phyloP scores from a whole-genome alignment of 768 basidiomycete genomes.

The Saitozyma sp. region DNA sequence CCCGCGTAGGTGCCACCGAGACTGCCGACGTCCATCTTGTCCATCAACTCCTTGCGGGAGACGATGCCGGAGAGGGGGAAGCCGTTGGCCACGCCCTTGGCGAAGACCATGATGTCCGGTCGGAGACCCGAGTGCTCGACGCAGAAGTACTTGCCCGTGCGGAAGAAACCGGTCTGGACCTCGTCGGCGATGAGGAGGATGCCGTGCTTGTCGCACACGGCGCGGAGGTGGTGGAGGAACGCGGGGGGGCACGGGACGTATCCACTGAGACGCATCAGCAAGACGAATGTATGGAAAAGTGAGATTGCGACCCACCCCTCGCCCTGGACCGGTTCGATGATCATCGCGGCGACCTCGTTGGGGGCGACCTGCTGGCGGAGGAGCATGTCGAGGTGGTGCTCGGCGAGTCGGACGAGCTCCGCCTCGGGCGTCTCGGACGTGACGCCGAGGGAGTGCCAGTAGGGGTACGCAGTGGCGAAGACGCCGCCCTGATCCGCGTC shows the following conservation, averaged over 20 bases:
- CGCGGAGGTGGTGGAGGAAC: conserved; percentile 76
- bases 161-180: conserved; percentile 79
- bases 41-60: conserved; percentile 75
- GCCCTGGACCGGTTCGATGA: conserved; percentile 89
- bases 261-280: conserved; percentile 64
- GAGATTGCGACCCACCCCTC: conserved; percentile 62
- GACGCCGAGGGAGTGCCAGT: conserved; percentile 81
- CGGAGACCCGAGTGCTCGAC: conserved; percentile 75
- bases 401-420: conserved; percentile 63
- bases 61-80: conserved; percentile 89
- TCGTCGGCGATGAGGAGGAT: conserved; percentile 65
- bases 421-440: conserved; percentile 61
- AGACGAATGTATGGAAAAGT: conserved; percentile 55
- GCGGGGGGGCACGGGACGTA: conserved; percentile 83
- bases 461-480: conserved; percentile 79
- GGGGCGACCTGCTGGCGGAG: conserved; percentile 78
- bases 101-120: conserved; percentile 85
- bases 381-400: conserved; percentile 79
- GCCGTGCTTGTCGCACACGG: conserved; percentile 80
- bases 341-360: conserved; percentile 84
- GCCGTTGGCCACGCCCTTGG: conserved; percentile 74
- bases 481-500: conserved; percentile 52
- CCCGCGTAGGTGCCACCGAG: conserved; percentile 61
- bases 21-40: conserved; percentile 55
- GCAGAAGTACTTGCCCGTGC: conserved; percentile 67